Conservation (phyloP, 495 filamentous ascomycete species). For the Penicillium subrubescens region DNA sequence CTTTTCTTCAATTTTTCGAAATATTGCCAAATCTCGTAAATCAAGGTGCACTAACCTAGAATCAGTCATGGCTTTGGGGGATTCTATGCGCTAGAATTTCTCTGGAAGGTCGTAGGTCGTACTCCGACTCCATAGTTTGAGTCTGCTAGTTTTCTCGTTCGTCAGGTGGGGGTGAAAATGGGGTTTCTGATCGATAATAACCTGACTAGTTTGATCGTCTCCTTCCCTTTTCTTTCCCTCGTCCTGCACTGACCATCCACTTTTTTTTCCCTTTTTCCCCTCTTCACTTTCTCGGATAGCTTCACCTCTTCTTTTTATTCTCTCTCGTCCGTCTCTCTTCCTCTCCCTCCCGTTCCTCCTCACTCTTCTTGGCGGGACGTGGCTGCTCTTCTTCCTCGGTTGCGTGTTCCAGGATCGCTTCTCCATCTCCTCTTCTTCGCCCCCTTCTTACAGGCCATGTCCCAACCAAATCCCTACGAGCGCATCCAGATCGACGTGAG, state of each 20-base stretch:
- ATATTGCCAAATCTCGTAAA: too few species aligned
- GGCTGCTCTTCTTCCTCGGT: background rate
- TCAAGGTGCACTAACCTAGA: background rate
- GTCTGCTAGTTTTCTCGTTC: background rate
- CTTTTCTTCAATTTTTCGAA: too few species aligned
- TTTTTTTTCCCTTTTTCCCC: background rate
- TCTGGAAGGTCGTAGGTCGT: background rate
- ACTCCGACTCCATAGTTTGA: too few species aligned
- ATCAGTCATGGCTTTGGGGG: background rate
- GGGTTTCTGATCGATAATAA: background rate
- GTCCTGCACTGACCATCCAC: background rate
- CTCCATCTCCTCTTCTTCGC: conserved; percentile 3
- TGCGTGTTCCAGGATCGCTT: background rate
- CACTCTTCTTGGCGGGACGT: background rate
- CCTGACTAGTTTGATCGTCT: background rate
- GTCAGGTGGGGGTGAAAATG: background rate
- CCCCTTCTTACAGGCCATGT: conserved; percentile 24
- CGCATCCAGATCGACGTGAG: conserved; percentile 46
- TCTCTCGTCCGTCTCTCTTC: background rate
- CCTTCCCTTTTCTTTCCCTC: background rate
- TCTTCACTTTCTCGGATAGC: conserved; percentile 12
- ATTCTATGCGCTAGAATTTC: background rate
- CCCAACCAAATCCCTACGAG: conserved; percentile 38
- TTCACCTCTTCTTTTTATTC: conserved; percentile 14
- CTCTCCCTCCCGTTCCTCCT: background rate